Base-by-base conservation (phyloP, 768 basidiomycete genomes). In the Lactifluus volemus region DNA sequence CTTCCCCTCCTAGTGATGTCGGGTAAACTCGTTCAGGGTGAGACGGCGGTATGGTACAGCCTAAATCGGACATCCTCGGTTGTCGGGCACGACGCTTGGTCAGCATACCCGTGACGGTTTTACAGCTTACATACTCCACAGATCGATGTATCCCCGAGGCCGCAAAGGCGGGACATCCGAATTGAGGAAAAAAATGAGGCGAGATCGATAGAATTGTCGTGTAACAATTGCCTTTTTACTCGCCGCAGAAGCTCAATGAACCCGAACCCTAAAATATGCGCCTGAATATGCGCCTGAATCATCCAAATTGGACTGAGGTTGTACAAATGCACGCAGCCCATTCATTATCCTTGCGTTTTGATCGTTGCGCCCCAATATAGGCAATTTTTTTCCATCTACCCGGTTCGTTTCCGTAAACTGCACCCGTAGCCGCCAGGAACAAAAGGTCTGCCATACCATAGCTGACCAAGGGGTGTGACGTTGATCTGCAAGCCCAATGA, bases 181-280 rank as follows among this genome's bases (percentile, higher is more conserved):
- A 21, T 60, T 54, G 45, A 34, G 48, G 52, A 25, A 19, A 49
- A 34, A n/a, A 36, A 29, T 15, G 42, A 61, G 54, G 49, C 32
- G 53, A 55, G 60, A 61, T 50, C 49, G 49, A 51, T 60, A 29
- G 39, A 48, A 42, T 12, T 14, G 4, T 34, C 25, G 39, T 15
- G 5, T 59, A 49, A n/a, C 42, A 49, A 50, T 61, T 61, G 34
- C 54, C 54, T 19, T 61, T 51, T 55, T 30, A 17, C 53, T 54
- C 53, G 19, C 15, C 15, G n/a, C 42, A 44, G 29, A 30, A 30
- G 17, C 15, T 41, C 19, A 14, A 59, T 29, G 32, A 19, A 2
- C 50, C 48, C 19, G 53, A 50, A 36, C 49, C 57, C 49, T 51
- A 61, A 61, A 61, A 51, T 50, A 21, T 34, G 34, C 17, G 38